Percentiles rank a stretch among this genome's conserved stretches.
Conservation (phyloP, 108 stramenopile species). For the Conticribra weissflogii region DNA sequence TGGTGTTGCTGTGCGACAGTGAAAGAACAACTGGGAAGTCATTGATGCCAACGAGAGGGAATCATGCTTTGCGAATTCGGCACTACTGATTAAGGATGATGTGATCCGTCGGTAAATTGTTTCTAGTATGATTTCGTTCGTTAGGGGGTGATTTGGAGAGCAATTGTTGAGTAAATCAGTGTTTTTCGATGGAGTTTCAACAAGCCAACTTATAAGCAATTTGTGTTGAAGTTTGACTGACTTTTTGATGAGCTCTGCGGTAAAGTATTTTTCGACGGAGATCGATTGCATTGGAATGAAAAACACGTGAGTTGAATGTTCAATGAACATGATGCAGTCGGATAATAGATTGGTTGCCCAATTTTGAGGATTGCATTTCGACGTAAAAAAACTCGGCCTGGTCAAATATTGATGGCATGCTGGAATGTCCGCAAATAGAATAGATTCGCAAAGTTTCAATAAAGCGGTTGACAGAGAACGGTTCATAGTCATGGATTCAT, state of each 20-base stretch:
- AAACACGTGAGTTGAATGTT: slow-evolving; percentile 18
- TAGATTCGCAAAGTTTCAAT: slow-evolving; percentile 13
- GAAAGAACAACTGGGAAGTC: slow-evolving; percentile 28
- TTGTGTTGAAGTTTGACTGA: slow-evolving; percentile 37
- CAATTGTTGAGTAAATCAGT: neutral
- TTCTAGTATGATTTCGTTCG: slow-evolving; percentile 32
- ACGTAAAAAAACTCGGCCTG: neutral
- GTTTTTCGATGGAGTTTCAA: neutral
- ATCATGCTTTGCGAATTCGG: slow-evolving; percentile 23
- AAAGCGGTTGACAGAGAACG: slow-evolving; percentile 5
- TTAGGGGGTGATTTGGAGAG: slow-evolving; percentile 33
- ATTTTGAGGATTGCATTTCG: slow-evolving; percentile 2
- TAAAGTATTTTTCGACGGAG: neutral
- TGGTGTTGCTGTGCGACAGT: slow-evolving; percentile 23
- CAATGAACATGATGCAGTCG: slow-evolving; percentile 16
- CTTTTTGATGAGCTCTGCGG: neutral
- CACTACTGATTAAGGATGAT: slow-evolving; percentile 12
- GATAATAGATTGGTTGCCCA: slow-evolving; percentile 17
- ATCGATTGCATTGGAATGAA: neutral
- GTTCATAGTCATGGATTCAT: neutral
- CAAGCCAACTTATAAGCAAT: slow-evolving; percentile 33
- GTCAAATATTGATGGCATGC: slow-evolving; percentile 26
- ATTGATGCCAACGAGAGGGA: slow-evolving; percentile 23
- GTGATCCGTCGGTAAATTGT: slow-evolving; percentile 28
- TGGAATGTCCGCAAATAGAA: slow-evolving; percentile 31